A percentile compares a stretch with the other conserved stretches of the same genome.
These are phyloP conservation scores for Salix arbutifolia DNA, from an alignment of 345 rosid genomes.

Conservation along the genomic window DNA sequence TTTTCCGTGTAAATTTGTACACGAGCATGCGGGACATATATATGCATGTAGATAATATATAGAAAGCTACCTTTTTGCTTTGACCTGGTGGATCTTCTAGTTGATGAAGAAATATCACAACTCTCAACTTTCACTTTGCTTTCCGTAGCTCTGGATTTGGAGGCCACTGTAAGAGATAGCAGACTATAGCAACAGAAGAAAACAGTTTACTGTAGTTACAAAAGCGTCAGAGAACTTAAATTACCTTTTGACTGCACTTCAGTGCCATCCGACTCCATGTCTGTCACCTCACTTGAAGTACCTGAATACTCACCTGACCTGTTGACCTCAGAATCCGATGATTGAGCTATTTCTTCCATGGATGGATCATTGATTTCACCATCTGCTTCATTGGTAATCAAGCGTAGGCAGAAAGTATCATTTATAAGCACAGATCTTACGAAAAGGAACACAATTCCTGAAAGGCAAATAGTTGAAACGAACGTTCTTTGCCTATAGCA, in stretches of 20 bases:
- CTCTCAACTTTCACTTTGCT: conserved; percentile 24
- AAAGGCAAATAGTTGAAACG: not conserved
- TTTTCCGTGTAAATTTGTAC: not conserved
- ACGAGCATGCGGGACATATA: not conserved
- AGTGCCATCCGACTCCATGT: conserved; percentile 27
- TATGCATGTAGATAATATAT: not conserved
- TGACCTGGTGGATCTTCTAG: conserved; percentile 27
- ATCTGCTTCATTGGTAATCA: conserved; percentile 28
- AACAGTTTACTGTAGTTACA: not conserved
- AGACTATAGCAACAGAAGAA: not conserved
- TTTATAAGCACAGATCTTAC: not conserved
- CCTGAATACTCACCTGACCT: conserved; percentile 36
- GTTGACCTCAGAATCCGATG: conserved; percentile 13
- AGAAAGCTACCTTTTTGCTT: conserved; percentile 19
- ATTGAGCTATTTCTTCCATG: conserved; percentile 24
- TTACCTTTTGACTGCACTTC: conserved; percentile 50
- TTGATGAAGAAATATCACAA: conserved; percentile 10
- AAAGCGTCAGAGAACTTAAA: not conserved
- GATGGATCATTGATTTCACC: conserved; percentile 50
- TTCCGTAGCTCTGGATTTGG: conserved; percentile 29
- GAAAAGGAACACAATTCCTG: not conserved
- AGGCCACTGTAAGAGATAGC: conserved; percentile 20
- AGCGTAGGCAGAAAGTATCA: not conserved
- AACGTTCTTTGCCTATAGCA: not conserved
- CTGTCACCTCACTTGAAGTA: conserved; percentile 39